Conservation (phyloP, 345 rosid species). For the Rhizophora apiculata region DNA sequence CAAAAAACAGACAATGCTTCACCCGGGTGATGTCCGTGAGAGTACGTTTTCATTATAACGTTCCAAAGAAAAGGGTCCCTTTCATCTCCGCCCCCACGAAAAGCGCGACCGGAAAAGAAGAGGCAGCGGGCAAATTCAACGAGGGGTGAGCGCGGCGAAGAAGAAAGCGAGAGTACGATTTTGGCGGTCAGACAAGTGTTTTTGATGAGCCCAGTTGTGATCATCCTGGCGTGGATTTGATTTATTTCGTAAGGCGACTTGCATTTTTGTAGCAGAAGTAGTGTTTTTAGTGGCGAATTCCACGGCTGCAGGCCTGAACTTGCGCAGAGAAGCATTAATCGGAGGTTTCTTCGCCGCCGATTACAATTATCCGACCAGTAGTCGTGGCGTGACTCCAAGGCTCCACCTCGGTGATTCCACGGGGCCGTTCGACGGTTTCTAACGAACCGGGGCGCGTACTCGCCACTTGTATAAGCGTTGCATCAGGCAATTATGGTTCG, state of each 20-base stretch:
- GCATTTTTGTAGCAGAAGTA: constrained; percentile 34
- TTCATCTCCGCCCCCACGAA: neutral
- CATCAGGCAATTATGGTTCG: too few species aligned
- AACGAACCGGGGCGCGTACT: too few species aligned
- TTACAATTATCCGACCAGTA: too few species aligned
- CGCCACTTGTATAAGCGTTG: too few species aligned
- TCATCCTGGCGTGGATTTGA: constrained; percentile 41
- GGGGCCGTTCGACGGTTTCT: too few species aligned
- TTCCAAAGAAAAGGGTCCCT: constrained; percentile 50
- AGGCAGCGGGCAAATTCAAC: constrained; percentile 37
- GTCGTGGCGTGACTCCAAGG: too few species aligned
- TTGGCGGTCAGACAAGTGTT: constrained; percentile 34
- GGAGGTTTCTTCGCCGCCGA: too few species aligned
- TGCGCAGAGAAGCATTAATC: constrained; percentile 1
- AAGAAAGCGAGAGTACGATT: constrained; percentile 29
- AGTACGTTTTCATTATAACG: constrained; percentile 44
- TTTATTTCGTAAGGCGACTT: constrained; percentile 29
- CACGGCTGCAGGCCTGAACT: constrained; percentile 37
- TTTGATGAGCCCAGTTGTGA: constrained; percentile 36
- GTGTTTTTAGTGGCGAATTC: constrained; percentile 38
- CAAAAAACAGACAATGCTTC: constrained; percentile 30
- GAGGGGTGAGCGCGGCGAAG: constrained; percentile 28
- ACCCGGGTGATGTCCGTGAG: constrained; percentile 41
- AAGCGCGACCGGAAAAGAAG: constrained; percentile 30
- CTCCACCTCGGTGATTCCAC: too few species aligned